Evolutionary conservation across 2,329 filamentous ascomycete genomes (phyloP).

Genomic region (Trichoderma semiorbis): DNA sequence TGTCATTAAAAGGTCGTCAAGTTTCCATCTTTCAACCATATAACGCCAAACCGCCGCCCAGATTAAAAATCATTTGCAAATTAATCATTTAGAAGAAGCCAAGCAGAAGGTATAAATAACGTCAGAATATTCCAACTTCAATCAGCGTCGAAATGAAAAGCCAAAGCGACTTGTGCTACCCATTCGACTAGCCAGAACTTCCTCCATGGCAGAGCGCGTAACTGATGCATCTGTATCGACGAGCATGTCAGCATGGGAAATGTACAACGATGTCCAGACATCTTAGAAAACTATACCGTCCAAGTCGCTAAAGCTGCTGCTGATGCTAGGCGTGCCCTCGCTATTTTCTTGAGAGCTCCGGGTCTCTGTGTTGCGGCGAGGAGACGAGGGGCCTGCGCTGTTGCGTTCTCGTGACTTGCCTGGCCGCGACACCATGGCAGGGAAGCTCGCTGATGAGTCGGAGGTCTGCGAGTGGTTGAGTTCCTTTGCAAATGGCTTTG

Average conservation of each 20-base stretch:
- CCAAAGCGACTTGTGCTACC: conserved; percentile 53
- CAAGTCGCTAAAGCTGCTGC: conserved; percentile 81
- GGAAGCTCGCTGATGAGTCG: conserved; percentile 60
- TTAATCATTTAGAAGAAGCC: neutral
- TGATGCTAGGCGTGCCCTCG: conserved; percentile 75
- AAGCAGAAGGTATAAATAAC: neutral
- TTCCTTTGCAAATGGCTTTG: conserved; percentile 31
- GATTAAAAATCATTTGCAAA: neutral
- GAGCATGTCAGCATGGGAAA: neutral
- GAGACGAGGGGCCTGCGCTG: conserved; percentile 49
- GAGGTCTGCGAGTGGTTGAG: conserved; percentile 53
- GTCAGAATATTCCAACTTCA: conserved; percentile 24
- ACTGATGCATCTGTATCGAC: conserved; percentile 64
- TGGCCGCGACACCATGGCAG: conserved; percentile 36
- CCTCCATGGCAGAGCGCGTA: conserved; percentile 75
- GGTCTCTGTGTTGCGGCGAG: conserved; percentile 54
- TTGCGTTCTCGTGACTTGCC: conserved; percentile 33
- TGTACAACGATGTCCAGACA: neutral
- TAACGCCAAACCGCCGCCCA: neutral
- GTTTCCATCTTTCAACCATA: neutral
- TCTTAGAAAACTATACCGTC: conserved; percentile 54
- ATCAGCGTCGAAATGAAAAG: conserved; percentile 59
- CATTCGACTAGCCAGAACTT: conserved; percentile 62
- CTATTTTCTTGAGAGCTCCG: conserved; percentile 57
- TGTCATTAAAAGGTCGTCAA: neutral